Evolutionary conservation across 352 stramenopile species (phyloP).

Genomic region (Phytopythium litorale): DNA sequence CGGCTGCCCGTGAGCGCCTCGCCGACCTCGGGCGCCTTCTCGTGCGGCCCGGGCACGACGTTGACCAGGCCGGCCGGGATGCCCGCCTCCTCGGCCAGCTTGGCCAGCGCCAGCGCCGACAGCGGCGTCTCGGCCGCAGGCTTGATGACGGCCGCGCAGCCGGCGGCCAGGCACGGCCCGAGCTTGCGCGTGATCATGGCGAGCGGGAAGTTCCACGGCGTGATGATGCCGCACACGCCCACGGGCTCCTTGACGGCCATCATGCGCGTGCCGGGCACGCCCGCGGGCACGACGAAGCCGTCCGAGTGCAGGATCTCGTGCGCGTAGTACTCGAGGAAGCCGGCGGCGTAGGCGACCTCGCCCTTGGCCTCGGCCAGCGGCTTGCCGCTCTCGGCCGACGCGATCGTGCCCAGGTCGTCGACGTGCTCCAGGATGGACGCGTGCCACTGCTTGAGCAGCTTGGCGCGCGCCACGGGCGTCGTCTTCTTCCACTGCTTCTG

Average conservation of each 20-base stretch:
- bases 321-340: constrained; percentile 97
- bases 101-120: constrained; percentile 90
- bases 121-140: constrained; percentile 95
- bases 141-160: constrained; percentile 96
- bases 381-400: constrained; percentile 97
- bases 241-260: constrained; percentile 90
- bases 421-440: constrained; percentile 62
- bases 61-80: constrained; percentile 89
- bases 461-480: constrained; percentile 51
- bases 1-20: constrained; percentile 58
- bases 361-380: constrained; percentile 91
- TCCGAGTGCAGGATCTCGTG: constrained; percentile 91
- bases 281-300: constrained; percentile 77
- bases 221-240: constrained; percentile 94
- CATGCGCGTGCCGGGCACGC: constrained; percentile 50
- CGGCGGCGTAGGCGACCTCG: constrained; percentile 93
- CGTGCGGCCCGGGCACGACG: constrained; percentile 68
- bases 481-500: constrained; percentile 74
- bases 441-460: constrained; percentile 81
- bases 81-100: constrained; percentile 85
- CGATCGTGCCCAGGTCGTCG: constrained; percentile 89
- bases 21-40: constrained; percentile 72
- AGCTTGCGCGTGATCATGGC: constrained; percentile 98
- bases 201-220: constrained; percentile 98
- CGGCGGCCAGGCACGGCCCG: constrained; percentile 89